These are phyloP conservation scores for Stachybotrys elegans DNA, from an alignment of 2,329 filamentous ascomycete species.

Conservation along the genomic window DNA sequence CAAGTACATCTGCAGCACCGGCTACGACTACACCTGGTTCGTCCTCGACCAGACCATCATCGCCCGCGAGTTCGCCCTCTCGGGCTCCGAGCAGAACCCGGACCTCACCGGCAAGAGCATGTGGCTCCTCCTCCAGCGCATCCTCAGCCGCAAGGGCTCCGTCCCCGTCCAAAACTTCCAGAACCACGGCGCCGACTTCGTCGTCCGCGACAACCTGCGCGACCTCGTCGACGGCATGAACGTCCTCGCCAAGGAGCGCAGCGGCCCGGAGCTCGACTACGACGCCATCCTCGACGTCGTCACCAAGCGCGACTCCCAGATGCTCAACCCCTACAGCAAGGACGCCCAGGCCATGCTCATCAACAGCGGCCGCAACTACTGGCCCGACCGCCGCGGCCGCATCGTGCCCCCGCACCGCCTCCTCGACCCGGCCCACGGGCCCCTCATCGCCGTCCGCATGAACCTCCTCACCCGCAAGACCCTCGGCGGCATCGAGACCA, in stretches of 20 bases:
- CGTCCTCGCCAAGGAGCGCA: slow-evolving; percentile 39
- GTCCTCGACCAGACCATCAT: slow-evolving; percentile 54
- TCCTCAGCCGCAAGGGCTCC: slow-evolving; percentile 49
- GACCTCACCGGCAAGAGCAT: slow-evolving; percentile 55
- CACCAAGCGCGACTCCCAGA: slow-evolving; percentile 49
- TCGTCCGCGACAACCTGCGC: slow-evolving; percentile 50
- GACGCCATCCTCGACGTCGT: slow-evolving; percentile 40
- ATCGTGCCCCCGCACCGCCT: slow-evolving; percentile 50
- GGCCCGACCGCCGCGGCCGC: slow-evolving; percentile 45
- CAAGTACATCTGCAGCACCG: slow-evolving; percentile 54
- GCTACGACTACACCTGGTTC: slow-evolving; percentile 61
- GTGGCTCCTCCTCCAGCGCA: slow-evolving; percentile 44
- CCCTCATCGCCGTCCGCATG: slow-evolving; percentile 55
- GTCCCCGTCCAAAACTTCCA: slow-evolving; percentile 52
- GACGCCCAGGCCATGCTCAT: slow-evolving; percentile 60
- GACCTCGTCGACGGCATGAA: slow-evolving; percentile 57
- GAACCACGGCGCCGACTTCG: slow-evolving; percentile 54
- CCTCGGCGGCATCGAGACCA: slow-evolving; percentile 55
- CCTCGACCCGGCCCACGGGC: slow-evolving; percentile 49
- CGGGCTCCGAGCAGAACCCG: slow-evolving; percentile 59
- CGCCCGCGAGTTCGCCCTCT: slow-evolving; percentile 56
- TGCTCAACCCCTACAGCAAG: slow-evolving; percentile 52
- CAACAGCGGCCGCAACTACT: slow-evolving; percentile 50
- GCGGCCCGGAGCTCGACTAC: slow-evolving; percentile 42
- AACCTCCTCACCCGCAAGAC: slow-evolving; percentile 59